A percentile compares a stretch with the other conserved stretches of the same genome.
phyloP scores from a whole-genome alignment of 805 yeast genomes.

The Candida sphagnicola region DNA sequence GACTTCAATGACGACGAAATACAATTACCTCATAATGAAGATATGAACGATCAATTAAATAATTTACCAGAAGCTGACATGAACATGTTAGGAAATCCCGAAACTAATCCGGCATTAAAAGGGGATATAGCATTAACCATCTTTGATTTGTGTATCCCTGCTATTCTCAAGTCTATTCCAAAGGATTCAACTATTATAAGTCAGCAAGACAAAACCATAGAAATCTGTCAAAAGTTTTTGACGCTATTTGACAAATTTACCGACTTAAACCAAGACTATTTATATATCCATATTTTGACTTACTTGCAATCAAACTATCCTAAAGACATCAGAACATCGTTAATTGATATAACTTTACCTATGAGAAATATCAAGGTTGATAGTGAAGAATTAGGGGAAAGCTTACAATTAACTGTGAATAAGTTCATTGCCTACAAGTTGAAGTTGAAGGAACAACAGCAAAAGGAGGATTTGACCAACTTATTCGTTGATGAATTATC shows the following conservation, averaged over 20 bases:
- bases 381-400: conserved; percentile 47
- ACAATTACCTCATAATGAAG: conserved; percentile 48
- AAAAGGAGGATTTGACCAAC: conserved; percentile 29
- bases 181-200: conserved; percentile 17
- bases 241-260: conserved; percentile 63
- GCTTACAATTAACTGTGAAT: conserved; percentile 66
- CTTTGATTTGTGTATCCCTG: conserved; percentile 33
- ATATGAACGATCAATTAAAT: conserved; percentile 58
- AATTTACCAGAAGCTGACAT: conserved; percentile 83
- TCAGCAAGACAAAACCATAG: conserved; percentile 38
- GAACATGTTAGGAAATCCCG: conserved; percentile 81
- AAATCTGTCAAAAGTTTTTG: conserved; percentile 41
- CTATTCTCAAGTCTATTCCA: conserved; percentile 22
- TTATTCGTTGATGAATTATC: conserved; percentile 21
- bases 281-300: conserved; percentile 61
- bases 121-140: conserved; percentile 45
- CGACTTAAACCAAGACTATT: conserved; percentile 63
- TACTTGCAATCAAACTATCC: conserved; percentile 44
- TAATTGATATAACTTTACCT: conserved; percentile 62
- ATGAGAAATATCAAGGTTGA: conserved; percentile 48
- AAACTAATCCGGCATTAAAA: conserved; percentile 68
- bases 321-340: conserved; percentile 35
- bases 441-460: conserved; percentile 31
- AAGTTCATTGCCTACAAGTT: conserved; percentile 59
- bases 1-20: conserved; percentile 38